phyloP scores from a whole-genome alignment of 306 rosid species.

The Medicago lupulina region DNA sequence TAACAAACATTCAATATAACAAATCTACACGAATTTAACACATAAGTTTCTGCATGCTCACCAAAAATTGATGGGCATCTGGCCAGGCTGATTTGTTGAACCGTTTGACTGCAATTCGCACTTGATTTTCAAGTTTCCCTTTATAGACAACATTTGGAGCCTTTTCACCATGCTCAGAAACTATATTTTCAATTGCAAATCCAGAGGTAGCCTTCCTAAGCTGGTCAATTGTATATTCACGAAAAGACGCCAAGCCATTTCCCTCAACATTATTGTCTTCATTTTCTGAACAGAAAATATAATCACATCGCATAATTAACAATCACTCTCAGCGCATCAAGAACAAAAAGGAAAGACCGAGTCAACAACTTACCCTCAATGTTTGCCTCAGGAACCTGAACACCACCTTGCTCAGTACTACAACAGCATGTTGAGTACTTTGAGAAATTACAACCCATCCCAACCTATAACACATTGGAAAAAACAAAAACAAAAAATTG shows the following conservation, averaged over 20 bases:
- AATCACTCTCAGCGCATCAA: constrained; percentile 35
- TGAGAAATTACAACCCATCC: constrained; percentile 89
- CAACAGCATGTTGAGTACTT: constrained; percentile 64
- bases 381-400: constrained; percentile 57
- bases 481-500: not conserved
- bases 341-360: constrained; percentile 26
- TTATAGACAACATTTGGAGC: constrained; percentile 96
- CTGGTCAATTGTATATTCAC: constrained; percentile 76
- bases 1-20: constrained; percentile 16
- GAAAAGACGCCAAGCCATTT: constrained; percentile 65
- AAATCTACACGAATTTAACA: not conserved
- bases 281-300: constrained; percentile 56
- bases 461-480: constrained; percentile 45
- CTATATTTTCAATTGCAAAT: constrained; percentile 86
- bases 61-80: constrained; percentile 88
- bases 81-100: constrained; percentile 99
- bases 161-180: constrained; percentile 98
- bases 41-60: constrained; percentile 43
- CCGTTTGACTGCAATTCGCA: constrained; percentile 88
- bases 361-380: constrained; percentile 55
- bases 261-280: constrained; percentile 62
- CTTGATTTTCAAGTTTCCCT: constrained; percentile 88
- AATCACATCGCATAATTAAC: constrained; percentile 33
- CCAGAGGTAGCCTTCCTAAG: constrained; percentile 89
- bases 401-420: constrained; percentile 48